phyloP scores from a whole-genome alignment of 202 grass and related monocot genomes.

The Bolboschoenoplectus hybrid region DNA sequence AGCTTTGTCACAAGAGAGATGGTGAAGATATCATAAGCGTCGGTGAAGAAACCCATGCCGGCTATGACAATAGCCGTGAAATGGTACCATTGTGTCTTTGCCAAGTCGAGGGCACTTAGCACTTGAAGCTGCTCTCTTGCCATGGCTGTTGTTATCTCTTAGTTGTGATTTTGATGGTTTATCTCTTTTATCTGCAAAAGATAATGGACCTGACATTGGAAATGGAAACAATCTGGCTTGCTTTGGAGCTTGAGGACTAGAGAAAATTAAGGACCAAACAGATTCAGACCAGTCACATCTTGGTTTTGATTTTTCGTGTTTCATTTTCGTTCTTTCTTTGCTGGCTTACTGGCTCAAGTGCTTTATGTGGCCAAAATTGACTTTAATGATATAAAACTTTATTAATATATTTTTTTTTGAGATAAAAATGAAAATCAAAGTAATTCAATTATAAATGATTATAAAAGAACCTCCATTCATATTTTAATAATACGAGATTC shows the following conservation, averaged over 20 bases:
- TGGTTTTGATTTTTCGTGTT: neutral
- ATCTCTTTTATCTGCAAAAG: neutral
- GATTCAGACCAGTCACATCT: neutral
- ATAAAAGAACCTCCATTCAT: too few species aligned
- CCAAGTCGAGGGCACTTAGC: slow-evolving; percentile 64
- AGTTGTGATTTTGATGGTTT: neutral
- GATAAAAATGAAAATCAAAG: too few species aligned
- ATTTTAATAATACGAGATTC: too few species aligned
- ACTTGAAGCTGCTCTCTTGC: slow-evolving; percentile 57
- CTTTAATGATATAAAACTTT: neutral
- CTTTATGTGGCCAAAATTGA: neutral
- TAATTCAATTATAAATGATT: too few species aligned
- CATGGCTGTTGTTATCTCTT: slow-evolving; percentile 21
- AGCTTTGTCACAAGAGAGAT: slow-evolving; percentile 92
- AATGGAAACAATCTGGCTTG: neutral
- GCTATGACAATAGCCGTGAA: slow-evolving; percentile 85
- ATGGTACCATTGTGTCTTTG: slow-evolving; percentile 92
- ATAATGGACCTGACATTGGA: neutral
- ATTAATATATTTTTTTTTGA: neutral
- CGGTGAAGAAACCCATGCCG: slow-evolving; percentile 95
- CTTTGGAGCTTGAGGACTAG: neutral
- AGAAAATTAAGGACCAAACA: neutral
- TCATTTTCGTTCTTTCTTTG: neutral
- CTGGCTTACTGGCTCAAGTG: neutral
- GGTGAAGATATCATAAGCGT: slow-evolving; percentile 93